Conservation (phyloP, 441 rosid genomes). For the Croton setiger region DNA sequence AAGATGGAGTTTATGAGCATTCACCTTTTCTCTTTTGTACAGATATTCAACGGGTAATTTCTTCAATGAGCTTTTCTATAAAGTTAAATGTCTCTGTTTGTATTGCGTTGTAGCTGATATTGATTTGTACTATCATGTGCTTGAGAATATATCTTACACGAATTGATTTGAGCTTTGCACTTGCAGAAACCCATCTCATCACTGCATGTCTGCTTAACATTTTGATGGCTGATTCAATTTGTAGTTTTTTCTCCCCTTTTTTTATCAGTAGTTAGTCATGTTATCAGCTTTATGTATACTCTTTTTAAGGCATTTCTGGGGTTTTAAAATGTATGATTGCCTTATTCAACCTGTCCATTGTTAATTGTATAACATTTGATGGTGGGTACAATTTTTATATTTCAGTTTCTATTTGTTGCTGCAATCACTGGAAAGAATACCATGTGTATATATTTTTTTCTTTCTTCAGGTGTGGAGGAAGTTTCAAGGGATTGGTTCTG, state of each 20-base stretch:
- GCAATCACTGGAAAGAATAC: constrained; percentile 16
- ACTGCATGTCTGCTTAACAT: neutral
- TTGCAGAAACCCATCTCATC: neutral
- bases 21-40: constrained; percentile 55
- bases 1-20: constrained; percentile 65
- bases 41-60: constrained; percentile 66
- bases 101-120: neutral
- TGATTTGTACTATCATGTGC: neutral
- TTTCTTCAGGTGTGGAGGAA: constrained; percentile 70
- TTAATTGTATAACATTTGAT: neutral
- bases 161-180: neutral
- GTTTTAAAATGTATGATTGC: neutral
- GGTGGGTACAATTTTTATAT: neutral
- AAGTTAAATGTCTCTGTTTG: constrained; percentile 14
- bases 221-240: neutral
- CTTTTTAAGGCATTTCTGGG: neutral
- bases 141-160: neutral
- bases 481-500: constrained; percentile 58
- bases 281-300: neutral
- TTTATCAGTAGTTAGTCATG: too few species aligned
- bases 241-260: neutral
- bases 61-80: constrained; percentile 9
- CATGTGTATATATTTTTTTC: neutral
- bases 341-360: neutral
- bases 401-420: constrained; percentile 10